Conservation (phyloP, 805 yeast genomes). For the Deakozyma indianensis region DNA sequence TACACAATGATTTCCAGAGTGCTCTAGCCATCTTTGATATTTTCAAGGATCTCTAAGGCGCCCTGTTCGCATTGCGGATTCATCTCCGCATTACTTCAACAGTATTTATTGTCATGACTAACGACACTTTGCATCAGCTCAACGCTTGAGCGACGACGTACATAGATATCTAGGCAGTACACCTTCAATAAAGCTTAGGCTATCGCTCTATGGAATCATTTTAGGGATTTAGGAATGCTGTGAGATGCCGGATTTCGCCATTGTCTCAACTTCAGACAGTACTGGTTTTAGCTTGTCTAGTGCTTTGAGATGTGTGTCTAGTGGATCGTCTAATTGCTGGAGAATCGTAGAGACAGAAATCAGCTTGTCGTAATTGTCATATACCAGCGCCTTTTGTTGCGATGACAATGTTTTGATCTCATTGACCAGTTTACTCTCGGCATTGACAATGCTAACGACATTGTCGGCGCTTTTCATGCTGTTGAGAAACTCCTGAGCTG, state of each 20-base stretch:
- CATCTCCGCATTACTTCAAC: neutral
- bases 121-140: slow-evolving; percentile 2
- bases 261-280: neutral
- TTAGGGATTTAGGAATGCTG: neutral
- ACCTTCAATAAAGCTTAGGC: no score
- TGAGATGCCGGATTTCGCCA: neutral
- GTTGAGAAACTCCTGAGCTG: neutral
- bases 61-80: neutral
- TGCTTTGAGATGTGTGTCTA: neutral
- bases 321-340: neutral
- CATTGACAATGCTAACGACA: neutral
- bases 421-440: neutral
- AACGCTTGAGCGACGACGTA: slow-evolving; percentile 1
- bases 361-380: neutral
- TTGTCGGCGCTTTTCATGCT: neutral
- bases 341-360: neutral
- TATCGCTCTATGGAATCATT: neutral
- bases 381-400: neutral
- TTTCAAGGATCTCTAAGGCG: neutral
- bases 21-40: slow-evolving; percentile 16
- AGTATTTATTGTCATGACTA: slow-evolving; percentile 1
- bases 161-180: no score
- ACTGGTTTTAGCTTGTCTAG: neutral
- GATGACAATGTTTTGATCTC: neutral
- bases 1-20: slow-evolving; percentile 60